Evolutionary conservation across 1,284 basidiomycete species (phyloP), one percentile per base, ranked within the genome.

Genomic region (Cystobasidium pallidum): DNA sequence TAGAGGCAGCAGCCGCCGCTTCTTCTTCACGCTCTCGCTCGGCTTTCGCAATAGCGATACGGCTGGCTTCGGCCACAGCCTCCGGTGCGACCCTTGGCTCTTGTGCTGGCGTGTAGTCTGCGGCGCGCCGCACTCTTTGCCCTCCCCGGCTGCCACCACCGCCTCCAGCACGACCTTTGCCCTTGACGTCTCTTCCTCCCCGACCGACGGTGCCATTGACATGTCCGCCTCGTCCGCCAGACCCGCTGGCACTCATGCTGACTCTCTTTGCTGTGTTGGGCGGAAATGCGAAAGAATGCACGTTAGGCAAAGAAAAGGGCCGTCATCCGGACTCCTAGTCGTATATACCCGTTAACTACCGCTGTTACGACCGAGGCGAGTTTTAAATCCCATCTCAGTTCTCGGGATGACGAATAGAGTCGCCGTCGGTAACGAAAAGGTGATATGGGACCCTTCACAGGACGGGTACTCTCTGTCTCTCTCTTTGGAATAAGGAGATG

Each of bases 91-190:
- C 49, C 26, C 49, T 36, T 7, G 68, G 68, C 39, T 63, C 49
- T 51, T 54, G 59, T 3, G 51, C 61, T 28, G 68, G 68, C 13
- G 68, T 71, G 32, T 71, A 71, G 41, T 71, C 68, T 43, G 68
- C 68, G 17, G 64, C 70, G 28, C 49, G 34, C 8, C 70, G 63
- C 19, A 59, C 55, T 8, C 64, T 39, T 32, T 30, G 41, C 30
- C 62, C 59, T 3, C 39, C 59, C 54, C 41, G 21, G 13, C 62
- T 32, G 11, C 66, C 51, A 51, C 52, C 65, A 21, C 66, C 43
- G 32, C 52, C 66, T 62, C 66, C 55, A 36, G 55, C 55, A 21
- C 66, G 66, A 21, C 65, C 65, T 67, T 67, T 67, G 34, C 65
- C 65, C 47, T 67, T 67, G 41, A 13, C 47, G 54, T 43, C 66